Base-by-base conservation (phyloP, 2,329 filamentous ascomycete genomes). In the Fusarium sp. region DNA sequence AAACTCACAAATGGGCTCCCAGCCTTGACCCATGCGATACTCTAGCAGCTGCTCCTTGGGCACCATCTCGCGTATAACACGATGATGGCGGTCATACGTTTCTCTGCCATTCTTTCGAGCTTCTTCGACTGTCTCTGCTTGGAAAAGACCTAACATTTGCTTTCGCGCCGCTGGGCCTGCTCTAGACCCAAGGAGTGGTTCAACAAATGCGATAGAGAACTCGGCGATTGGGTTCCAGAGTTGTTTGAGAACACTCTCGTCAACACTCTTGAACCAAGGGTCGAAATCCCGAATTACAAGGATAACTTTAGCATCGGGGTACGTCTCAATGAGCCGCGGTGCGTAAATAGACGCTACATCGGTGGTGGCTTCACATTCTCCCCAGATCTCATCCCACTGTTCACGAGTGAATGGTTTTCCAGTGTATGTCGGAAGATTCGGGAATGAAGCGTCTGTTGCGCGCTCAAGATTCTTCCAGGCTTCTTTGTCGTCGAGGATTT, bases 1-100 rank as follows among this genome's bases (percentile, higher is more conserved):
- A 50, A 84, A 83, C 32, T 76, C 64, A 57, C 82, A 84, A 12
- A 84, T 72, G 6, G 83, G 81, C 21, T 38, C 79, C 81, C 82
- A 84, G 2, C 83, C 83, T 4, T 81, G 75, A 1, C 72, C 76
- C 49, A 83, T 58, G 2, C 66, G 66, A 63, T 79, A 84, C 57
- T 81, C 75, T 10, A 84, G 59, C 25, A 83, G 58, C n/a, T 69
- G 62, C 3, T 59, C 77, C 6, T 67, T 35, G 0, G 79, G 75
- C 23, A 79, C 75, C 42, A 79, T 70, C 37, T 80, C 78, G 7
- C 73, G 69, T 3, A 84, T 70, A 18, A 74, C 57, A 1, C 64
- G 65, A 9, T 81, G 76, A 37, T 84, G 81, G 1, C 77, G 66
- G 3, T 79, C 75, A 37, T 81, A 83, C 0, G 76, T 66, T 25